Evolutionary conservation across 352 stramenopile species (phyloP).

Genomic region (Elongisporangium undulatum): DNA sequence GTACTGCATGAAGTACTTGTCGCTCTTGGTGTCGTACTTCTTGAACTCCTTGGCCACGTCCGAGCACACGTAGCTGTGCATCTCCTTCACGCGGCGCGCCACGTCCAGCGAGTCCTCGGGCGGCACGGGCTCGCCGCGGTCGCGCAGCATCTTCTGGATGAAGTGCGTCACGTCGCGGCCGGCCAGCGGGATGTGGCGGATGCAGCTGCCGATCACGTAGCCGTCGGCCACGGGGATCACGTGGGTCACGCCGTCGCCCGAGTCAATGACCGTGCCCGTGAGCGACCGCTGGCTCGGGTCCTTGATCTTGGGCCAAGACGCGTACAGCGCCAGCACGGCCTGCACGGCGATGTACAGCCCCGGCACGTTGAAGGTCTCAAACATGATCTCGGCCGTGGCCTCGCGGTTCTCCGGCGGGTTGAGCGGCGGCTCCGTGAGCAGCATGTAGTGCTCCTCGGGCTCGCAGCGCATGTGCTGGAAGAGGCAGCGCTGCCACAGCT

Average conservation of each 20-base stretch:
- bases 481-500: conserved; percentile 90
- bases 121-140: conserved; percentile 89
- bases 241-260: conserved; percentile 92
- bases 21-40: conserved; percentile 93
- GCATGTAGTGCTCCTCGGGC: conserved; percentile 92
- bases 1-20: conserved; percentile 92
- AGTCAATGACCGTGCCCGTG: conserved; percentile 92
- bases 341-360: conserved; percentile 90
- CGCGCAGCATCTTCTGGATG: conserved; percentile 92
- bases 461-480: conserved; percentile 94
- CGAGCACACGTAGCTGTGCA: conserved; percentile 94
- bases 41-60: conserved; percentile 95
- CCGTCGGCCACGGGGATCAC: conserved; percentile 90
- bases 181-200: conserved; percentile 93
- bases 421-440: conserved; percentile 91
- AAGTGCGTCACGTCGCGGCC: conserved; percentile 95
- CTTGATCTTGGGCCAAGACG: conserved; percentile 91
- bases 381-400: conserved; percentile 91
- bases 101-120: conserved; percentile 91
- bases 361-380: conserved; percentile 92
- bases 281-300: conserved; percentile 85
- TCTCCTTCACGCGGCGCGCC: conserved; percentile 91
- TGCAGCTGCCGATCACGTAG: conserved; percentile 93
- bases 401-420: conserved; percentile 92
- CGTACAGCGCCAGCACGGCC: conserved; percentile 93